Evolutionary conservation across 768 basidiomycete genomes (phyloP), one percentile per base, ranked within the genome.

Genomic region (Naganishia kalamii): DNA sequence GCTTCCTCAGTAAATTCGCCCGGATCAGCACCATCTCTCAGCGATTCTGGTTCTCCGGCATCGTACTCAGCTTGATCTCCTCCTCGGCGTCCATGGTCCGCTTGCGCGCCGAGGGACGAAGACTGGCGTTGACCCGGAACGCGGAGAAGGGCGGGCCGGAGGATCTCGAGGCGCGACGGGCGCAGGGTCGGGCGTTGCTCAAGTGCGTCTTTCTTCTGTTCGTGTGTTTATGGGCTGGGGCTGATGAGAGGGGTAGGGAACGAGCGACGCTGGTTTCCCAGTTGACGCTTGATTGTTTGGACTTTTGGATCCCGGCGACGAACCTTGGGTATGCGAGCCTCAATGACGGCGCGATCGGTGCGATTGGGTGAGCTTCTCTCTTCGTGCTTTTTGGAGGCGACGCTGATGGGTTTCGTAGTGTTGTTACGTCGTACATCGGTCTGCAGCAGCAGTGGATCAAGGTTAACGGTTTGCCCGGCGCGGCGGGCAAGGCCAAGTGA

Each of bases 271-370:
- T 86, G 32, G 85, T 86, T 30, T 84, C 85, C 69, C 96, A 98
- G 78, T 84, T 98, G 70, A 79, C 87, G 62, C 85, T 89, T 65
- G 96, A 99, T 76, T 73, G 85, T 21, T 81, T 92, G 65, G 96
- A 99, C 75, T 78, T 92, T 65, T 93, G 88, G 86, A 85, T 93
- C 71, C 96, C 96, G 5, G 88, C 91, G 7, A 86, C 87, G 21
- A 87, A 84, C 65, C 82, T 92, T 43, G 89, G 88, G 17, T 80
- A 89, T 60, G 82, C 86, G 68, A 83, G 84, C 69, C 71, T 93
- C 69, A 90, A 88, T 74, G 96, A 98, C 66, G 93, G 94, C 27
- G 73, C 85, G 21, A 79, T 94, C 30, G 94, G 96, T 62, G 81
- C 89, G 65, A 83, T 89, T 68, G 96, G 94, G 90, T 94, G 67